Evolutionary conservation across 441 rosid species (phyloP), one percentile per base, ranked within the genome.

Genomic region (Adansonia grandidieri): DNA sequence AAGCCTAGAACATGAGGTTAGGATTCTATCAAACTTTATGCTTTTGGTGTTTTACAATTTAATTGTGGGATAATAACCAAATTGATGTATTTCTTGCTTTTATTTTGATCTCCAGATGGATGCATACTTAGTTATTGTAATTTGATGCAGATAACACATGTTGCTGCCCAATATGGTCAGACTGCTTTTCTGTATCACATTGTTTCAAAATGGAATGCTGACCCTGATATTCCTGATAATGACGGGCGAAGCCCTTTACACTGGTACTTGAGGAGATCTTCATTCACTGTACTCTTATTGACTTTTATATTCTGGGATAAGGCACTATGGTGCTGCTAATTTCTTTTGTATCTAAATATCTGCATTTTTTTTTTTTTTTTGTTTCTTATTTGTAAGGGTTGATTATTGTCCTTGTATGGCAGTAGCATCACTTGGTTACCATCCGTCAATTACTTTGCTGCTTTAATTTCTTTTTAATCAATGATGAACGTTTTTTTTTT

Each of bases 141-240:
- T 80, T 74, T 91, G 70, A 82, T 79, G 82, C 89, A 96, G 99
- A 63, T 93, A 77, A 90, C 98, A 68, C 98, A 96, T 84, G 95
- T 96, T 83, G 99, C 98, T 28, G 98, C 98, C 64, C 98, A 96
- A 83, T 92, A 94, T 87, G 98, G 99, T 78, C 99, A 94, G 89
- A 93, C 98, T 37, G 89, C 99, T 88, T 94, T 91, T 82, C 91
- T 96, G 64, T 92, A 93, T 85, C 91, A 92, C 78, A 73, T 94
- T 58, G 90, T 96, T 82, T 96, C 97, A 71, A 93, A 93, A 86
- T 94, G 99, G 98, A 93, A 94, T 89, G 97, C 95, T 66, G 97
- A 94, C 63, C 93, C 98, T 37, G 98, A 96, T 87, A 87, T 87
- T 72, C 96, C 98, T 61, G 99, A 96, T 81, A 91, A 88, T 80